These are phyloP conservation scores for Fabrea salina DNA, from an alignment of 169 alveolate species.

Conservation along the genomic window DNA sequence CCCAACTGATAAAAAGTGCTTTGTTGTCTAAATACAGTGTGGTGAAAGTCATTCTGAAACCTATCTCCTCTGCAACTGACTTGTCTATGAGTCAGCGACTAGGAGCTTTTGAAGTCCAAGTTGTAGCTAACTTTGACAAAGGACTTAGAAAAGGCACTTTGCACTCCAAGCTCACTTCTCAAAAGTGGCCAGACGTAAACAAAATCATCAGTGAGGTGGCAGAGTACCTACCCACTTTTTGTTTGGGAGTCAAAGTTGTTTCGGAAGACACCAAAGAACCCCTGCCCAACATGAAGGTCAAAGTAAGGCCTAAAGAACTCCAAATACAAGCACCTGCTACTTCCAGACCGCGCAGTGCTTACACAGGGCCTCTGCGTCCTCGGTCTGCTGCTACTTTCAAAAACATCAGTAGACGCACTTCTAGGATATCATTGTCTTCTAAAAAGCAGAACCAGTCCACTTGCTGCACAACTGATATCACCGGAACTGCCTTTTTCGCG, in stretches of 20 bases:
- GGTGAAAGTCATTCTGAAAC: constrained; percentile 49
- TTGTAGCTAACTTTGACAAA: not conserved
- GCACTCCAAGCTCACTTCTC: not conserved
- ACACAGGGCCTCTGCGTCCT: not conserved
- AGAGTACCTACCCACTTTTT: constrained; percentile 2
- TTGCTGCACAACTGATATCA: constrained; percentile 2
- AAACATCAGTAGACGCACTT: not conserved
- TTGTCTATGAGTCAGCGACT: not conserved
- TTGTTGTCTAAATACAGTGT: constrained; percentile 44
- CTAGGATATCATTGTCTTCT: not conserved
- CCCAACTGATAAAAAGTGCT: constrained; percentile 45
- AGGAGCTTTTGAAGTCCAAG: constrained; percentile 35
- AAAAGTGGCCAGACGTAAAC: constrained; percentile 12
- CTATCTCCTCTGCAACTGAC: constrained; percentile 20
- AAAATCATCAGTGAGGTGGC: not conserved
- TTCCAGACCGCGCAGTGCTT: not conserved
- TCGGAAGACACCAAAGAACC: not conserved
- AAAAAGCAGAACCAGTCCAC: not conserved
- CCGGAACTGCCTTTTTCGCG: not conserved
- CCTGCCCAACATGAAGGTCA: not conserved
- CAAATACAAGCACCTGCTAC: not conserved
- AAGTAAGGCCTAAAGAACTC: not conserved
- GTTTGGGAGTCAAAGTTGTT: constrained; percentile 25
- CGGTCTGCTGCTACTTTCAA: not conserved
- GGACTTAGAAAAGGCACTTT: not conserved